These are phyloP conservation scores for Microbotryomycetes sp. DNA, from an alignment of 1,284 basidiomycete genomes.

Conservation along the genomic window DNA sequence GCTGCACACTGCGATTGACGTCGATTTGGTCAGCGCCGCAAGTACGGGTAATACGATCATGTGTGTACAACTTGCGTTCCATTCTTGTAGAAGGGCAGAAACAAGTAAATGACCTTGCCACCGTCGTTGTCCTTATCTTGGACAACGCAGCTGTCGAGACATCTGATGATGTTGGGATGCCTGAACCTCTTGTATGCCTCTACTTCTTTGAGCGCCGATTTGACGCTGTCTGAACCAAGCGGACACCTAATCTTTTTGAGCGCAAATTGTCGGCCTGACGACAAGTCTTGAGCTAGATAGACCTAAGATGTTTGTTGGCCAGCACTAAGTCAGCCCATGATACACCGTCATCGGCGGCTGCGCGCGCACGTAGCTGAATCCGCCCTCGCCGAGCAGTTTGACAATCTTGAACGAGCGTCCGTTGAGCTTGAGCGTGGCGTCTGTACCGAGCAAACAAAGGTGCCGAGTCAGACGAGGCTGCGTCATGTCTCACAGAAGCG, in stretches of 20 bases:
- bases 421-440: conserved; percentile 82
- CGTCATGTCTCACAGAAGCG: too few species aligned
- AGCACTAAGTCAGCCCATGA: neutral
- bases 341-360: too few species aligned
- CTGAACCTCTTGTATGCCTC: conserved; percentile 45
- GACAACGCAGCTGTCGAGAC: conserved; percentile 87
- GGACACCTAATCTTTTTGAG: conserved; percentile 61
- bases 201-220: conserved; percentile 35
- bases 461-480: neutral
- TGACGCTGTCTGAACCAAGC: conserved; percentile 29
- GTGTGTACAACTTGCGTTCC: conserved; percentile 30
- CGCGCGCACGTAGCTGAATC: conserved; percentile 73
- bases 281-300: conserved; percentile 34
- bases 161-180: conserved; percentile 82
- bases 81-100: conserved; percentile 78
- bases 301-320: conserved; percentile 8
- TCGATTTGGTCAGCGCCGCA: conserved; percentile 34
- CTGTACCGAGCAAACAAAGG: too few species aligned
- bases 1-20: conserved; percentile 74
- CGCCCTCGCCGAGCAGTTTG: conserved; percentile 85
- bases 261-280: conserved; percentile 68
- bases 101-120: conserved; percentile 83
- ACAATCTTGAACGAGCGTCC: conserved; percentile 84
- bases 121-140: conserved; percentile 74
- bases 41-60: neutral